Evolutionary conservation across 2,329 filamentous ascomycete genomes (phyloP), one percentile per base, ranked within the genome.

Genomic region (Gaeumannomyces tritici): DNA sequence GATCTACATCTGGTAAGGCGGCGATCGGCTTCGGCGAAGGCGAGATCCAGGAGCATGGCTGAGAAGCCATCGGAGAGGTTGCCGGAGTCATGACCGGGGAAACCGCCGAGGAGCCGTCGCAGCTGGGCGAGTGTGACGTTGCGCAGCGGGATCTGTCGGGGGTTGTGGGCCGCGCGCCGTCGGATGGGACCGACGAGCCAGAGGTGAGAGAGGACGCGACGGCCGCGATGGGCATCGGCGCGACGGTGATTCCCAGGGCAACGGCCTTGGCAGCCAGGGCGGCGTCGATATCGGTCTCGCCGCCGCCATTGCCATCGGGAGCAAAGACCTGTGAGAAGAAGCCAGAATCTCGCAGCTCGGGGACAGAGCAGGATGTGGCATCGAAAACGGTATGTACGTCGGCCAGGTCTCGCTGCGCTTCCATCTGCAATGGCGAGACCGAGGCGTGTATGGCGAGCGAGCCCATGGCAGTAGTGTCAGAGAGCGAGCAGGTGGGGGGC

Each of bases 291-390:
- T 75, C 72, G 9, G 69, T 69, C 66, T 81, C 79, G 11, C 74
- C 42, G 24, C 18, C 73, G 54, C 69, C 67, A 63, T 24, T 51
- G 42, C 69, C 72, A 28, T 65, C 61, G 24, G 70, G 62, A 15
- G 68, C 70, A 31, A 82, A 69, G 9, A 81, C 79, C 29, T 76
- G 69, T 62, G 69, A 66, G 60, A 72, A 66, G 64, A 78, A 81
- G 33, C 72, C 72, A 61, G 67, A 68, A 56, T 79, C 75, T 68
- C 69, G 70, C 57, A 79, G 71, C 64, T 80, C 77, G 62, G 75
- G 67, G 13, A 64, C 42, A 42, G n/a, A 15, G 59, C 59, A 15
- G 2, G 42, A 28, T 6, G 42, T 18, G 31, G 42, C 58, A 65
- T 26, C 59, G 63, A 27, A 27, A 29, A 4, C 55, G 63, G 61